These are phyloP conservation scores for Yamadazyma membranifaciens DNA, from an alignment of 1,139 yeast species.

Conservation along the genomic window DNA sequence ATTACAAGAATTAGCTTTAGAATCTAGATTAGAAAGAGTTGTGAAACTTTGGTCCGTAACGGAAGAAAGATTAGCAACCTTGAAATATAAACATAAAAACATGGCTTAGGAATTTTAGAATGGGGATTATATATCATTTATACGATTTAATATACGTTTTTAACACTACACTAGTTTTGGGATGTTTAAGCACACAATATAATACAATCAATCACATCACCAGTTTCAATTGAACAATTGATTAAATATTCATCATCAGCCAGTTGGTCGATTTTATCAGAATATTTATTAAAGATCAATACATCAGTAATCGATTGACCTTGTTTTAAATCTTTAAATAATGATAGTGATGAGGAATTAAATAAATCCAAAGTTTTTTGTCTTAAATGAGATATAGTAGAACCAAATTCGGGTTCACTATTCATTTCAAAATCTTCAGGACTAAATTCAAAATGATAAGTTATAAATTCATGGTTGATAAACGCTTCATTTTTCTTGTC, in stretches of 20 bases:
- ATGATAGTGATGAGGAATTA: slow-evolving; percentile 47
- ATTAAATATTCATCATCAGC: slow-evolving; percentile 54
- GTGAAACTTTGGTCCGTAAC: slow-evolving; percentile 63
- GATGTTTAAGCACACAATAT: slow-evolving; percentile 16
- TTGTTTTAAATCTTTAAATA: slow-evolving; percentile 29
- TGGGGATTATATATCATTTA: too few relatives aligned
- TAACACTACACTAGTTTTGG: background rate
- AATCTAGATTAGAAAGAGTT: slow-evolving; percentile 54
- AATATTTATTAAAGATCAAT: slow-evolving; percentile 28
- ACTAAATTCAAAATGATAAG: slow-evolving; percentile 72
- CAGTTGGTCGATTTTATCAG: slow-evolving; percentile 22
- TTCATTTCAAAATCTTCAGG: slow-evolving; percentile 69
- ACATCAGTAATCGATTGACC: slow-evolving; percentile 23
- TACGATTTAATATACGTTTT: too few relatives aligned
- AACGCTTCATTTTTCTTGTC: slow-evolving; percentile 21
- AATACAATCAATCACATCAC: slow-evolving; percentile 55
- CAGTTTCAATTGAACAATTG: slow-evolving; percentile 64
- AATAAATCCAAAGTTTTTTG: slow-evolving; percentile 51
- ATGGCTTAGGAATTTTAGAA: too few relatives aligned
- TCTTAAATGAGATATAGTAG: slow-evolving; percentile 62
- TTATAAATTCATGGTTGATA: slow-evolving; percentile 38
- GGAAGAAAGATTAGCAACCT: slow-evolving; percentile 47
- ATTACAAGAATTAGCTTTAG: slow-evolving; percentile 27
- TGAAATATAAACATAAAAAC: slow-evolving; percentile 18
- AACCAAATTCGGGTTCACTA: slow-evolving; percentile 67